Evolutionary conservation across 2,329 filamentous ascomycete genomes (phyloP), one percentile per base, ranked within the genome.

Genomic region (Geosmithia morbida): DNA sequence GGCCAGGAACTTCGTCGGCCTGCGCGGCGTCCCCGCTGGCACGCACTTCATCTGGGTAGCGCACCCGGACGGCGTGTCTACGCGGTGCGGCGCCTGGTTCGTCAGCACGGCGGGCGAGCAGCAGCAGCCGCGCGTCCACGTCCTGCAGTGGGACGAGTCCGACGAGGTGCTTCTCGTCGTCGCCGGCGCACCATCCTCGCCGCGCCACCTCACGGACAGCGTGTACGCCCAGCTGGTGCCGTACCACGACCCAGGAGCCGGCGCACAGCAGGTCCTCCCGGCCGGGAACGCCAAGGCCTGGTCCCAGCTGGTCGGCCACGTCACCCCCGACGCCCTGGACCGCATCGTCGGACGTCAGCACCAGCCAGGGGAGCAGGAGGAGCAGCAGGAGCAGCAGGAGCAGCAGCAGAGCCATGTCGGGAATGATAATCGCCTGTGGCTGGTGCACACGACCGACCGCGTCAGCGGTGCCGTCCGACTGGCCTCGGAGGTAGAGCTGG

Each of bases 21-120:
- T 82, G 49, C 69, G 68, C 19, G 66, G 75, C 48, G 63, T 82
- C 22, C 74, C 76, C 0, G 56, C 64, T 0, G 79, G 79, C 0
- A 58, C 71, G 14, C 79, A 82, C 56, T 72, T 82, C 49, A 64
- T 81, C 49, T 82, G 77, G 76, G 68, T 73, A 26, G 66, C 76
- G 2, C 66, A 74, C 19, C 66, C 68, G 0, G 63, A 64, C 2
- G 64, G 65, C 17, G 63, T 68, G 17, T 73, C 74, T 2, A 59
- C 68, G 29, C 69, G 78, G 3, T 72, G 66, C 48, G 79, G 75
- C 5, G 78, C 73, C 56, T 82, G 77, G 77, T 65, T 81, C 48
- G 58, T 68, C 42, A 66, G 66, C 0, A 59, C 58, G 1, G 54
- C 58, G 22, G 22, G 33, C 6, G 11, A 37, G 11, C 33, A 37